Evolutionary conservation across 352 stramenopile genomes (phyloP), one percentile per base, ranked within the genome.

Genomic region (Phytophthora quininea): DNA sequence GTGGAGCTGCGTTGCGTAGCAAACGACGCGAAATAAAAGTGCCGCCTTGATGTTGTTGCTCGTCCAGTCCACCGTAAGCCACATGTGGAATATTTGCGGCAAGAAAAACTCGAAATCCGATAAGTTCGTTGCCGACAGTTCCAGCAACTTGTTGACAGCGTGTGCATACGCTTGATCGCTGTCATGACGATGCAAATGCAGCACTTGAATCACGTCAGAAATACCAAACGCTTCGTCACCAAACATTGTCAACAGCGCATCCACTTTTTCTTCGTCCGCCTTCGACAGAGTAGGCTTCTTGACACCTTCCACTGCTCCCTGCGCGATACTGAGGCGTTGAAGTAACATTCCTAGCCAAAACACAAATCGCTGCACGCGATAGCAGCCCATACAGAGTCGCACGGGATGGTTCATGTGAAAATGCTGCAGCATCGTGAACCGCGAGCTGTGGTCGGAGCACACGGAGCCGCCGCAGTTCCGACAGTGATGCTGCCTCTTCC

Each of bases 51-150:
- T 80, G 35, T 76, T 90, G 62, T 93, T 92, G 40, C 65, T 77
- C 2, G 76, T 77, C 77, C 82, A 92, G 74, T 93, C 85, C 45
- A 92, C 82, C 2, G 86, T 91, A 46, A 92, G 72, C 86, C 86
- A 95, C 73, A 93, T 82, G 53, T 95, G 86, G 62, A 93, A 95
- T 45, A 95, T 70, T 60, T 95, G 84, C 6, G 86, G 86, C 53
- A 95, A 49, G 65, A 95, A 95, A 47, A 95, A 95, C 67, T 95
- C 86, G 40, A 95, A 95, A 66, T 95, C 86, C 9, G 82, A 65
- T 42, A 95, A 43, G 58, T 90, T 91, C 11, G 74, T 70, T 10
- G 69, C 61, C 43, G 84, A 77, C 19, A 93, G 69, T 55, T 89
- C 79, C 58, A 95, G 65, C 29, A 95, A 63, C 57, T 93, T 92